phyloP scores from a whole-genome alignment of 805 yeast genomes.

The Candida parachauliodes region DNA sequence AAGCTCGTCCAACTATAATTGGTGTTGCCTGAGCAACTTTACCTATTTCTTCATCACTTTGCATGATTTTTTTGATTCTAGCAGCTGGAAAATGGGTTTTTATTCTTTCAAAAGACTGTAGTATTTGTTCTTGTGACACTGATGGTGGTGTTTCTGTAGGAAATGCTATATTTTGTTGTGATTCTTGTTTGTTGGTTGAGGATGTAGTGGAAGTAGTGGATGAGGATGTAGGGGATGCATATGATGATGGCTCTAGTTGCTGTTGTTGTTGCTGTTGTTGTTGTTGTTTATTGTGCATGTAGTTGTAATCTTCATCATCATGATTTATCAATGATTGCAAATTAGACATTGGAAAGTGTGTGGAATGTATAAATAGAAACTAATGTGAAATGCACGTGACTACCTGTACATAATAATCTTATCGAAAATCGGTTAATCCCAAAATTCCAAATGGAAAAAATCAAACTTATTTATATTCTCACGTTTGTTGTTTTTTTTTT shows the following conservation, averaged over 20 bases:
- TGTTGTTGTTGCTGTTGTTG: background rate
- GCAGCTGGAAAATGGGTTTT: slow-evolving; percentile 90
- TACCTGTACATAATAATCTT: background rate
- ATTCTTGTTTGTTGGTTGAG: background rate
- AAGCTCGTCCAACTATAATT: slow-evolving; percentile 92
- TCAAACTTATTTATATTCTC: background rate
- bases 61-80: slow-evolving; percentile 94
- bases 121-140: slow-evolving; percentile 30
- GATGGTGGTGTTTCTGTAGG: background rate
- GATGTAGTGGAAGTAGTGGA: background rate
- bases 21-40: slow-evolving; percentile 99
- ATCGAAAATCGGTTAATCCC: too few species aligned
- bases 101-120: slow-evolving; percentile 44
- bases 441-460: background rate
- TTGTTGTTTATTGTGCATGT: slow-evolving; percentile 1
- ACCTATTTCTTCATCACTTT: slow-evolving; percentile 96
- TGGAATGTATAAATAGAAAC: too few species aligned
- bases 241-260: background rate
- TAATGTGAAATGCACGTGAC: slow-evolving; percentile 1
- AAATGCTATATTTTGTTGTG: background rate
- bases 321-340: slow-evolving; percentile 11
- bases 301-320: slow-evolving; percentile 9
- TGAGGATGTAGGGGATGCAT: background rate
- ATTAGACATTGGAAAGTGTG: slow-evolving; percentile 8
- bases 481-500: too few species aligned